Percentiles rank a stretch among this genome's conserved stretches.
These are phyloP conservation scores for Sutorius eximius DNA, from an alignment of 1,284 basidiomycete species.

Conservation along the genomic window DNA sequence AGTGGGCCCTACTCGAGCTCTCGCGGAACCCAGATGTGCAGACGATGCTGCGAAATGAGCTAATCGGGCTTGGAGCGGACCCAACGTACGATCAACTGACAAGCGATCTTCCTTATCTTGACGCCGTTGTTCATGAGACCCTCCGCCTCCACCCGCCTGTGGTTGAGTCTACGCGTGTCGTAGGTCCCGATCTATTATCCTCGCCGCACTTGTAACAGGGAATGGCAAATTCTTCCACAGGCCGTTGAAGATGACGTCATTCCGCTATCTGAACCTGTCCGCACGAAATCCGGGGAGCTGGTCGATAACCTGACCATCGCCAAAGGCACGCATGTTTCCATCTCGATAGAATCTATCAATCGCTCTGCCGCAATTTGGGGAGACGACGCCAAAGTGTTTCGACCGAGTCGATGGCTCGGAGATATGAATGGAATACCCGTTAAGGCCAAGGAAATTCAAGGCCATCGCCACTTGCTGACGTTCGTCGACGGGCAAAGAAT, in stretches of 20 bases:
- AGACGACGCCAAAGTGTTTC: constrained; percentile 36
- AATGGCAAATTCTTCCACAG: too few species aligned
- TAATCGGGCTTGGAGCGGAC: constrained; percentile 1
- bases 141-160: constrained; percentile 12
- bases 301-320: constrained; percentile 42
- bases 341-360: constrained; percentile 49
- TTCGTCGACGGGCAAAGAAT: constrained; percentile 42
- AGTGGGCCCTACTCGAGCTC: constrained; percentile 32
- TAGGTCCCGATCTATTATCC: constrained; percentile 20
- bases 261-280: constrained; percentile 37
- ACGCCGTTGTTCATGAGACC: constrained; percentile 27
- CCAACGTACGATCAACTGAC: constrained; percentile 20
- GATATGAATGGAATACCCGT: constrained; percentile 15
- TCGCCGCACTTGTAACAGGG: too few species aligned
- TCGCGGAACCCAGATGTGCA: constrained; percentile 17
- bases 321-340: constrained; percentile 43
- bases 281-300: constrained; percentile 35
- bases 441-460: constrained; percentile 39
- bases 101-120: too few species aligned
- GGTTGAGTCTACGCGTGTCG: constrained; percentile 41
- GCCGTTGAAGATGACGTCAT: constrained; percentile 53
- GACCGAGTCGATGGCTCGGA: constrained; percentile 41
- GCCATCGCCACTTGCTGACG: constrained; percentile 41
- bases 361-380: constrained; percentile 49
- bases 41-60: constrained; percentile 7